Evolutionary conservation across 176 grass and related monocot species (phyloP).

Genomic region (Panicum miliaceum): DNA sequence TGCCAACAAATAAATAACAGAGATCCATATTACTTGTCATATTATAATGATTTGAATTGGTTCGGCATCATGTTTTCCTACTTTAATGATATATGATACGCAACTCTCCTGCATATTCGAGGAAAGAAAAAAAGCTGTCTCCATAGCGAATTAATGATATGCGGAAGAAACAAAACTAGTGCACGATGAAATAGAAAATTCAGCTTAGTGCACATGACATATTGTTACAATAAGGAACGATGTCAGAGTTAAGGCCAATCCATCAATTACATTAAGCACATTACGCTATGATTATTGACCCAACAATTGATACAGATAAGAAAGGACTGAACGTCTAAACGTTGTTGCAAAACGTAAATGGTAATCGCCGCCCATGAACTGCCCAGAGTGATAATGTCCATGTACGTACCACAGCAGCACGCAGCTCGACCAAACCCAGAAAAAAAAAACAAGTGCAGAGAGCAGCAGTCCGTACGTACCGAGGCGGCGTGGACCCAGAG

Average conservation of each 20-base stretch:
- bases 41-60: no score
- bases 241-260: background rate
- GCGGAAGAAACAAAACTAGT: no score
- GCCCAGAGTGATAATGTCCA: no score
- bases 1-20: background rate
- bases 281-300: background rate
- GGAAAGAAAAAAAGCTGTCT: no score
- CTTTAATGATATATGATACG: no score
- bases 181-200: background rate
- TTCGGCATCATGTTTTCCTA: no score
- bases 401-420: no score
- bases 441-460: background rate
- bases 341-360: background rate
- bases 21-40: background rate
- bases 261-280: slow-evolving; percentile 9
- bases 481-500: slow-evolving; percentile 78
- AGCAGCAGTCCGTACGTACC: slow-evolving; percentile 43
- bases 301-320: background rate
- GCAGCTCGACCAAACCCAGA: slow-evolving; percentile 5
- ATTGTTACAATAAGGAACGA: background rate
- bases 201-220: background rate
- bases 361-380: background rate
- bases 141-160: background rate
- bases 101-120: no score
- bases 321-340: background rate